These are phyloP conservation scores for Auriculariales sp. DNA, from an alignment of 768 basidiomycete genomes.

Conservation along the genomic window DNA sequence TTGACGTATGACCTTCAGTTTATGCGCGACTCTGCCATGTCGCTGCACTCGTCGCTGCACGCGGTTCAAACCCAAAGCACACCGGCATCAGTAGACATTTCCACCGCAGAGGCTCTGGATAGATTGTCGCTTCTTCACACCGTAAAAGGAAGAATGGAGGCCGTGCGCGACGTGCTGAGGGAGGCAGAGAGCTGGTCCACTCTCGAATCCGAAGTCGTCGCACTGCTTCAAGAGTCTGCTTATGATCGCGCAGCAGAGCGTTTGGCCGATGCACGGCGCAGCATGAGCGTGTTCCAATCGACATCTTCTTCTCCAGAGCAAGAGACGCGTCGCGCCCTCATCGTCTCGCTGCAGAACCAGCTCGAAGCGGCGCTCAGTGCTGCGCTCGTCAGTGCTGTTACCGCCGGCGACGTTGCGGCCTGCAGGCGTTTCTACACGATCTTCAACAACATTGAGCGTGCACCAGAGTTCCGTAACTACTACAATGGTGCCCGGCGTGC, in stretches of 20 bases:
- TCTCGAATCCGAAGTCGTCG: conserved; percentile 81
- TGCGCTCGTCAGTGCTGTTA: conserved; percentile 80
- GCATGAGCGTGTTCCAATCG: conserved; percentile 87
- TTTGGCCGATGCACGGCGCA: conserved; percentile 74
- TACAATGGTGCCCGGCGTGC: conserved; percentile 78
- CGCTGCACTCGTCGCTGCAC: conserved; percentile 53
- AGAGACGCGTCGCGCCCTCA: conserved; percentile 67
- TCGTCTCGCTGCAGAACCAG: conserved; percentile 91
- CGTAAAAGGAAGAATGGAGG: conserved; percentile 77
- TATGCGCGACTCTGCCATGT: conserved; percentile 81
- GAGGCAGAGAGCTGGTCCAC: conserved; percentile 97
- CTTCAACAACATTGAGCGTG: conserved; percentile 82
- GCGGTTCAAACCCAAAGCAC: conserved; percentile 37
- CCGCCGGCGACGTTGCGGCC: conserved; percentile 52
- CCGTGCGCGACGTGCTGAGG: conserved; percentile 71
- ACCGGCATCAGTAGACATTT: conserved; percentile 30
- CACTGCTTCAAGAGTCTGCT: conserved; percentile 61
- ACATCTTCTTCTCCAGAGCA: conserved; percentile 87
- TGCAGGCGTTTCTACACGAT: conserved; percentile 75
- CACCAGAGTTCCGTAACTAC: conserved; percentile 85
- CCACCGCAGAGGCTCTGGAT: conserved; percentile 56
- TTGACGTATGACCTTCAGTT: conserved; percentile 94
- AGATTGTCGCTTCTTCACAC: conserved; percentile 69
- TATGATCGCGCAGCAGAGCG: conserved; percentile 88
- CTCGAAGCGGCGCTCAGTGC: conserved; percentile 85